Percentiles rank a stretch among this genome's conserved stretches.
Evolutionary conservation across 2,329 filamentous ascomycete species (phyloP).

Genomic region (Fusarium keratoplasticum): DNA sequence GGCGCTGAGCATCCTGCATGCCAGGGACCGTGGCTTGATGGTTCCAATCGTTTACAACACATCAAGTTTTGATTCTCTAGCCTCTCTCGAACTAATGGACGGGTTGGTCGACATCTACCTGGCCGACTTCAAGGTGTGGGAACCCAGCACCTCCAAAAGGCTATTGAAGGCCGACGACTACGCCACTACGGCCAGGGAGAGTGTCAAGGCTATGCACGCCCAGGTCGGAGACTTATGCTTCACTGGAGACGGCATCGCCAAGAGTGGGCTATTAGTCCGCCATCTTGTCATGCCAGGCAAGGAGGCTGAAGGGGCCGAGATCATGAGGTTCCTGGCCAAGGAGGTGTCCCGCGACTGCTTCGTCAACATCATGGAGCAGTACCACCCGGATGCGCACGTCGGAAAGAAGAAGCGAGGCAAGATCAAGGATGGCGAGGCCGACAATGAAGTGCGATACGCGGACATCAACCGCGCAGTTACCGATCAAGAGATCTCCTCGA

Average conservation of each 20-base stretch:
- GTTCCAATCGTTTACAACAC: constrained; percentile 89
- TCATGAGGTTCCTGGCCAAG: constrained; percentile 80
- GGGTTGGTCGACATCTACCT: constrained; percentile 88
- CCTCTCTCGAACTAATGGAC: constrained; percentile 78
- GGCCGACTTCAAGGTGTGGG: constrained; percentile 91
- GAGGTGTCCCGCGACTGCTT: constrained; percentile 81
- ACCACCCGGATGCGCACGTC: constrained; percentile 83
- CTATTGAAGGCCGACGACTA: constrained; percentile 85
- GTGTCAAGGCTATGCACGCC: constrained; percentile 81
- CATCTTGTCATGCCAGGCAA: constrained; percentile 89
- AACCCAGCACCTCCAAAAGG: constrained; percentile 71
- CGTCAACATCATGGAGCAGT: constrained; percentile 91
- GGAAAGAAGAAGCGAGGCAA: constrained; percentile 69
- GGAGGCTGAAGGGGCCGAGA: constrained; percentile 77
- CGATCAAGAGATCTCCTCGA: constrained; percentile 72
- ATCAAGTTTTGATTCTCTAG: constrained; percentile 81
- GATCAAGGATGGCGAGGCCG: constrained; percentile 53
- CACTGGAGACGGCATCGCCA: constrained; percentile 83
- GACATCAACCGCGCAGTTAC: constrained; percentile 78
- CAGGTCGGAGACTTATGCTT: constrained; percentile 89
- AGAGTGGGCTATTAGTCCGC: constrained; percentile 78
- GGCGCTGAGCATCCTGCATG: constrained; percentile 79
- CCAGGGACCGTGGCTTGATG: constrained; percentile 74
- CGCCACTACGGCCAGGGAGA: constrained; percentile 77
- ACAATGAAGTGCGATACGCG: constrained; percentile 70